Conservation (phyloP, 768 basidiomycete genomes). For the Dacryopinax primogenitus region DNA sequence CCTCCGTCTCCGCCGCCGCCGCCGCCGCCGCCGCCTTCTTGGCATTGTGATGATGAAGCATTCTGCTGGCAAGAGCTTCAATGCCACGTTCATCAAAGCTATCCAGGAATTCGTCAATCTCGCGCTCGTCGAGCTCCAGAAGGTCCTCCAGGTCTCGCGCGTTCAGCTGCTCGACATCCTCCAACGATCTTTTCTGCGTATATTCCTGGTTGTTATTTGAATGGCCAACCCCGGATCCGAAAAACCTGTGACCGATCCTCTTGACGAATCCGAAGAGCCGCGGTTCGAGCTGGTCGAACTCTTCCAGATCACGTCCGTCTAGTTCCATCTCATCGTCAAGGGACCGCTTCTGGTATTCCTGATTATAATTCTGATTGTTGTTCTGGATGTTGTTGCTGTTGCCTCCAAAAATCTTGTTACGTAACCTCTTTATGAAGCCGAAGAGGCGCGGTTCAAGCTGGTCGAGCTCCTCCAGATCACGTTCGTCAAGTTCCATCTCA, state of each 20-base stretch:
- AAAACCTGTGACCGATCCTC: neutral
- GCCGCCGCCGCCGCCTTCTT: neutral
- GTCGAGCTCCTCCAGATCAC: neutral
- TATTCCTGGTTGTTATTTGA: neutral
- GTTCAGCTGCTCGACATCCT: neutral
- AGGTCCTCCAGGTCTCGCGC: neutral
- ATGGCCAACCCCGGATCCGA: neutral
- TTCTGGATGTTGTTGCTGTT: neutral
- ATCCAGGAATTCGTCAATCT: neutral
- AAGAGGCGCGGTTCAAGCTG: neutral
- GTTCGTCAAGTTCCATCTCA: neutral
- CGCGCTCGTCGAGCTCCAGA: neutral
- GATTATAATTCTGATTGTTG: too few relatives aligned
- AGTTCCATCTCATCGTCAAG: neutral
- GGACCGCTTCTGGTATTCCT: neutral
- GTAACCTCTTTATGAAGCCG: neutral
- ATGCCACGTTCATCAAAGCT: neutral
- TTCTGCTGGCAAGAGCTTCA: neutral
- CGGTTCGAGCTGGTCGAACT: neutral
- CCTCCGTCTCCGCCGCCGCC: neutral
- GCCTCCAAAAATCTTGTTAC: neutral
- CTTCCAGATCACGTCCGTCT: neutral
- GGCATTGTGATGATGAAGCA: neutral
- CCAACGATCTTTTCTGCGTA: neutral
- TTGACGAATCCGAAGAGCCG: neutral